Percentiles rank a stretch among this genome's conserved stretches.
Conservation (phyloP, 2,329 filamentous ascomycete species). For the Diaporthe citrichinensis region DNA sequence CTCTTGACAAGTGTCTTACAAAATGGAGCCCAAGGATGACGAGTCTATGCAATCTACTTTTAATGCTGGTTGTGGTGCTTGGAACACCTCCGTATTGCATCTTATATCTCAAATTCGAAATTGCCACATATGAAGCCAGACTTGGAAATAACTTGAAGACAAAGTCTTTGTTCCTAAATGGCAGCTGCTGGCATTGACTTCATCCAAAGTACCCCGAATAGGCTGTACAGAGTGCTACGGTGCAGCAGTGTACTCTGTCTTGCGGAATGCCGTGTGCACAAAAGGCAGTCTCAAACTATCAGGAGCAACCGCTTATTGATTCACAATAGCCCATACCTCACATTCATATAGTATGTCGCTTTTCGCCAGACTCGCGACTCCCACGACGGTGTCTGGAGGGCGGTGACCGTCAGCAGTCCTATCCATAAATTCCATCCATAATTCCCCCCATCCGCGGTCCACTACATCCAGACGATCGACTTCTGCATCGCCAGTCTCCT, state of each 20-base stretch:
- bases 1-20: background rate
- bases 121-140: background rate
- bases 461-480: constrained; percentile 35
- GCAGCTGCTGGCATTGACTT: background rate
- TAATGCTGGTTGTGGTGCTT: background rate
- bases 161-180: background rate
- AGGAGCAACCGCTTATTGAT: background rate
- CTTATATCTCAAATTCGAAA: background rate
- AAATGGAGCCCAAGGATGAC: background rate
- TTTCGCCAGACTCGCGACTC: constrained; percentile 33
- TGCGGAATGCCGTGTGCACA: background rate
- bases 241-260: background rate
- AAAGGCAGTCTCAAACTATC: background rate
- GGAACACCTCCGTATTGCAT: background rate
- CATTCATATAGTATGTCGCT: constrained; percentile 35
- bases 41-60: background rate
- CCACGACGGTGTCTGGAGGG: constrained; percentile 36
- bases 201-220: background rate
- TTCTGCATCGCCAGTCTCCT: constrained; percentile 33
- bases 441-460: constrained; percentile 35
- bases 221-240: background rate
- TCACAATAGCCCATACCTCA: constrained; percentile 37
- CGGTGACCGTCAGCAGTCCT: constrained; percentile 34
- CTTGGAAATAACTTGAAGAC: background rate
- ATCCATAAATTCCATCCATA: constrained; percentile 38